Base-by-base conservation (phyloP, 2,329 filamentous ascomycete genomes). In the Aspergillus pseudonomiae region DNA sequence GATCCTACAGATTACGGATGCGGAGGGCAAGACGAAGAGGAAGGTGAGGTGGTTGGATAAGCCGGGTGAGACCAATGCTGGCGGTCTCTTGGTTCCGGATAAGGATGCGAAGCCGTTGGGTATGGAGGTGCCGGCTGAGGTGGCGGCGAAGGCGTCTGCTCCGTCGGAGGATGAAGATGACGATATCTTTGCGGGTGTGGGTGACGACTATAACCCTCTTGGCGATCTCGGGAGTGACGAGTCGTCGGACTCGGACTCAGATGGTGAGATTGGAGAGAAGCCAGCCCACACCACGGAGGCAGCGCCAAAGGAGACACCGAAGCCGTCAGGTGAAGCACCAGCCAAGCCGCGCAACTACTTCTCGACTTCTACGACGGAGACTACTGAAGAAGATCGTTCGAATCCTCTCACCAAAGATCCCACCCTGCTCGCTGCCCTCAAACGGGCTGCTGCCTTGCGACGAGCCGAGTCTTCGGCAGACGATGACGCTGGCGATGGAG, bases 381-480 rank as follows among this genome's bases (percentile, higher is more conserved):
- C 85, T 1, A 82, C 86, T 52, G 82, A 86, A 66, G 75, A 64
- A 21, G 66, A 73, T 11, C 72, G 74, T 9, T 69, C 72, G 30
- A 80, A 81, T 55, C 78, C 80, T 4, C 73, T 84, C 5, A 86
- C 90, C 71, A 85, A 84, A 30, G 93, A 97, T 71, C 91, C 93
- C 2, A 87, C 90, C 2, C 89, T 97, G 66, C 84, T 93, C 67
- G 93, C 92, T 4, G 93, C 93, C 0, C 85, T 99, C 71, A 92
- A 93, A 78, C 93, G 93, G 76, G 94, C 94, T 11, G 91, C 91
- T 21, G 82, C 87, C 11, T 82, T 93, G 60, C 76, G 77, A 39
- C 74, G 77, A 57, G 55, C 81, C 85, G 77, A 82, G 82, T 63
- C 76, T 74, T 69, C 74, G 2, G 34, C 32, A 74, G 24, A 80